Percentiles rank a stretch among this genome's conserved stretches.
phyloP scores from a whole-genome alignment of 805 yeast genomes.

The Schizosaccharomyces octosporus region DNA sequence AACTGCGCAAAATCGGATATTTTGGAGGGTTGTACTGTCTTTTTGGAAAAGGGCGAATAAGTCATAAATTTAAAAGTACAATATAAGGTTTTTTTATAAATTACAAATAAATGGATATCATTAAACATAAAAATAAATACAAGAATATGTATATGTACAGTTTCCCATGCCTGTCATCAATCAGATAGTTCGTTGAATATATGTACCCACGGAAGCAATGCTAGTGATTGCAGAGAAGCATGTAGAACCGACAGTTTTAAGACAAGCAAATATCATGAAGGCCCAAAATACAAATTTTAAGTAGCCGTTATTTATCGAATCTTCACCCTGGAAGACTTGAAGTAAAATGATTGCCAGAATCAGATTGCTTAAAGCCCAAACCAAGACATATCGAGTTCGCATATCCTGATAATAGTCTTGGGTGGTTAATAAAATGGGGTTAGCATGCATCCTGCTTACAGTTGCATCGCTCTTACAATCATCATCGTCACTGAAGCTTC shows the following conservation, averaged over 20 bases:
- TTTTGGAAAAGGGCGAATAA: neutral
- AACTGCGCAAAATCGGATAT: neutral
- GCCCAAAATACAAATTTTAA: conserved; percentile 75
- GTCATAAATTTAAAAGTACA: neutral
- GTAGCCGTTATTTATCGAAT: conserved; percentile 19
- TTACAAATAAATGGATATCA: neutral
- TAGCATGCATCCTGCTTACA: no score
- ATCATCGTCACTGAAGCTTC: neutral
- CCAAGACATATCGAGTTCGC: conserved; percentile 65
- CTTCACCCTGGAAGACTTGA: conserved; percentile 3
- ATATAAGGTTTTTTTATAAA: neutral
- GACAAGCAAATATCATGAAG: conserved; percentile 67
- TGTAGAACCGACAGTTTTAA: neutral
- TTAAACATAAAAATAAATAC: neutral
- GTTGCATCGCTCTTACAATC: neutral
- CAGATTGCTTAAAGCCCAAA: conserved; percentile 53
- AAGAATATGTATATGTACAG: neutral
- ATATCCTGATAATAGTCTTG: conserved; percentile 74
- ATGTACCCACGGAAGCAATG: neutral
- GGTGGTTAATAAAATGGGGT: conserved; percentile 43
- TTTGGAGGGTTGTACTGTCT: neutral
- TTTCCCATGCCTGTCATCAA: neutral
- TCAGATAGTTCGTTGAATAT: no score
- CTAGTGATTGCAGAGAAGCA: neutral
- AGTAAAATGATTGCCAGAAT: conserved; percentile 45